Conservation (phyloP, 2,329 filamentous ascomycete species). For the Paramyrothecium sp. region DNA sequence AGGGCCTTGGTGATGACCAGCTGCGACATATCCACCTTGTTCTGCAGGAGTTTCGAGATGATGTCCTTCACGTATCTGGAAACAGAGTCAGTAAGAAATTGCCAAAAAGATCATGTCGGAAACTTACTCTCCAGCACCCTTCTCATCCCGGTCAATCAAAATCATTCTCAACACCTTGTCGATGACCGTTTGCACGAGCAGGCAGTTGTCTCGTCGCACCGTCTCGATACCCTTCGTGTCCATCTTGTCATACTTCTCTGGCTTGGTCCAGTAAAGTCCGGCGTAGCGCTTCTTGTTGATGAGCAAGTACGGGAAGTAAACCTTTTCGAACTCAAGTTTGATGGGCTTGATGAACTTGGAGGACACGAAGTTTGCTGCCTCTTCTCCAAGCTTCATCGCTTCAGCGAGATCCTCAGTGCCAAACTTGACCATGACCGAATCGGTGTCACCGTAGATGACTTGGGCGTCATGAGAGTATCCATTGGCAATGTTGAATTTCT, state of each 20-base stretch:
- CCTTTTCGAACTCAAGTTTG: conserved; percentile 98
- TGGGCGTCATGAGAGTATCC: conserved; percentile 93
- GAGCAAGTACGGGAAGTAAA: conserved; percentile 94
- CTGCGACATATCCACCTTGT: conserved; percentile 98
- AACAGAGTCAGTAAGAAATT: conserved; percentile 32
- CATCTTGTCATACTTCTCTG: conserved; percentile 98
- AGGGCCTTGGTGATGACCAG: conserved; percentile 98
- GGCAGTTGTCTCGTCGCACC: conserved; percentile 92
- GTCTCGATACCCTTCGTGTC: conserved; percentile 99
- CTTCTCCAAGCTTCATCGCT: conserved; percentile 92
- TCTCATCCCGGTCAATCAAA: conserved; percentile 86
- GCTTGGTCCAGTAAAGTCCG: conserved; percentile 94
- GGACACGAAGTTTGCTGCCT: conserved; percentile 86
- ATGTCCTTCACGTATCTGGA: conserved; percentile 90
- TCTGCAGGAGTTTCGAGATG: conserved; percentile 92
- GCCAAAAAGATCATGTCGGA: conserved; percentile 3
- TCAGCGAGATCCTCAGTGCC: conserved; percentile 83
- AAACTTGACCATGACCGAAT: conserved; percentile 99
- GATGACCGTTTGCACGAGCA: conserved; percentile 93
- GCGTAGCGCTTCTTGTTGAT: conserved; percentile 99
- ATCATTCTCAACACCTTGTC: conserved; percentile 96
- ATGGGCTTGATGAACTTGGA: conserved; percentile 94
- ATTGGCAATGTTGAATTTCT: conserved; percentile 85
- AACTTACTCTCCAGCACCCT: conserved; percentile 87
- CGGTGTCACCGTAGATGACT: conserved; percentile 98